These are phyloP conservation scores for Thalassiosira sp. DNA, from an alignment of 352 stramenopile species.

Conservation along the genomic window DNA sequence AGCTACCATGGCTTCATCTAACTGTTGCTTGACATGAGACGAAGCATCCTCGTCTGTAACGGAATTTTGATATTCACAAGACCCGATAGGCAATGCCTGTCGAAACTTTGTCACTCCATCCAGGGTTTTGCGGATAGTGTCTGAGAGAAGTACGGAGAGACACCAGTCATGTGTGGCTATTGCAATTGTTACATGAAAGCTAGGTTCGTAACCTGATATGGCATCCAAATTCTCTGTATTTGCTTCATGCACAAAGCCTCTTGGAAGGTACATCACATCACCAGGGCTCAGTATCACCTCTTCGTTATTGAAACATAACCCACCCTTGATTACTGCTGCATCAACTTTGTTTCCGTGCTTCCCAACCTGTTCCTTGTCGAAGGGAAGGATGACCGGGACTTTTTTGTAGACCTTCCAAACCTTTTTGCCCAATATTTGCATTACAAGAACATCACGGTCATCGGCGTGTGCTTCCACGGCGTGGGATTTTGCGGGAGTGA, in stretches of 20 bases:
- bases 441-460: constrained; percentile 83
- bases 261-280: constrained; percentile 83
- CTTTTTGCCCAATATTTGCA: constrained; percentile 80
- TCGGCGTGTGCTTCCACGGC: constrained; percentile 81
- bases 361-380: constrained; percentile 80
- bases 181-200: constrained; percentile 76
- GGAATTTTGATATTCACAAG: constrained; percentile 30
- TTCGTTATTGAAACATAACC: constrained; percentile 47
- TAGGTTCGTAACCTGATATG: constrained; percentile 28
- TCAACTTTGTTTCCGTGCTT: constrained; percentile 68
- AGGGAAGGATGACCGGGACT: constrained; percentile 74
- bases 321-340: constrained; percentile 48
- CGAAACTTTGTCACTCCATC: constrained; percentile 31
- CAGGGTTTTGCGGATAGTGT: constrained; percentile 36
- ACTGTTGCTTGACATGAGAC: constrained; percentile 21
- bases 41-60: background rate
- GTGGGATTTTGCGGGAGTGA: constrained; percentile 72
- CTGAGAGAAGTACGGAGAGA: constrained; percentile 55
- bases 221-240: constrained; percentile 22
- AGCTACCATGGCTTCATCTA: constrained; percentile 18
- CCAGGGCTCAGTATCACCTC: constrained; percentile 60
- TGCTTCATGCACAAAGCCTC: constrained; percentile 82
- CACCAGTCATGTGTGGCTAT: constrained; percentile 82
- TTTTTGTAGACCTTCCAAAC: constrained; percentile 79
- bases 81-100: constrained; percentile 40